Base-by-base conservation (phyloP, 2,329 filamentous ascomycete genomes). In the Penicillium digitatum region DNA sequence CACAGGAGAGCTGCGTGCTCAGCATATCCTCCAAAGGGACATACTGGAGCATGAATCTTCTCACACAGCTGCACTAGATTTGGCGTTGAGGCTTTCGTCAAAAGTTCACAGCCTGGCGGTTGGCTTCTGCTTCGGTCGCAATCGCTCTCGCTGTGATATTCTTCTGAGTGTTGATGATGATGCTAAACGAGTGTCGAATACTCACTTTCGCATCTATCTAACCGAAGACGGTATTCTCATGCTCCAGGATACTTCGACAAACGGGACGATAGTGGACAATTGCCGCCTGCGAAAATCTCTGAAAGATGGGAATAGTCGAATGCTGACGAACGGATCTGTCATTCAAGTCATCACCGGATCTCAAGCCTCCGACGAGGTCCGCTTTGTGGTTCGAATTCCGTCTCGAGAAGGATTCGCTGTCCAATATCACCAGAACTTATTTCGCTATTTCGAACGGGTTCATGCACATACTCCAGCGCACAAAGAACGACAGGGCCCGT, bases 171-270 rank as follows among this genome's bases (percentile, higher is more conserved):
- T 90, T 45, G 80, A 86, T 59, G 87, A 93, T 62, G 82, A 82
- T 0, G 78, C 83, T 49, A 87, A 84, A 69, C 83, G 89, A 40
- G 82, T 99, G 56, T 97, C 93, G 78, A 96, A 97, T 69, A 81
- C 88, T n/a, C 94, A 99, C 71, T 99, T 97, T 71, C 87, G 90
- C 50, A 95, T 99, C 58, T 96, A 88, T 68, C 81, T 96, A 64
- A 99, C 95, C 65, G 79, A 85, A n/a, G 84, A 89, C 60, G 90
- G 88, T 27, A 86, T 89, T 54, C 81, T 96, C 61, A 96, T 99
- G 90, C 78, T 97, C 12, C 87, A 96, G 71, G 94, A 99, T 69
- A 83, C 86, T 69, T 97, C 94, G 0, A 96, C 91, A n/a, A 99
- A 97, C 67, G 94, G 94, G 27, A 97, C 94, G 4, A 79, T 90